Percentiles rank a stretch among this genome's conserved stretches.
phyloP scores from a whole-genome alignment of 352 stramenopile species.

The Globisporangium mamillatum region DNA sequence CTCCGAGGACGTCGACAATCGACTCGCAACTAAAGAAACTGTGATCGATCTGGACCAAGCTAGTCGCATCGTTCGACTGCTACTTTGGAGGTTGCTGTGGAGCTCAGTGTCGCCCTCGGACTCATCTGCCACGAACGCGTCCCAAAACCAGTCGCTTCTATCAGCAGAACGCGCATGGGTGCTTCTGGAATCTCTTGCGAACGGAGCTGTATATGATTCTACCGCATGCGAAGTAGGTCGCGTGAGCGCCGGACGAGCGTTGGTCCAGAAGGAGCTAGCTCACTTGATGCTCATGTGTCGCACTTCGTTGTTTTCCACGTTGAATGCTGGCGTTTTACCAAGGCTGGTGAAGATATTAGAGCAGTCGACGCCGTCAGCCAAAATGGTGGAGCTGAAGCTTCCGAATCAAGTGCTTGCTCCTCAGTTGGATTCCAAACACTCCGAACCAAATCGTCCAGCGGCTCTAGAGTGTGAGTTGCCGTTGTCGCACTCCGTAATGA shows the following conservation, averaged over 20 bases:
- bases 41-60: neutral
- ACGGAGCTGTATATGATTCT: neutral
- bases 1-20: neutral
- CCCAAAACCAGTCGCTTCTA: neutral
- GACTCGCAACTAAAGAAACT: neutral
- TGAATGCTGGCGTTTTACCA: conserved; percentile 8
- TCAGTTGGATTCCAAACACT: neutral
- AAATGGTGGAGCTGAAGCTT: neutral
- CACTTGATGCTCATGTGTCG: conserved; percentile 9
- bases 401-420: neutral
- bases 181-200: conserved; percentile 16
- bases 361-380: neutral
- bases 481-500: conserved; percentile 22
- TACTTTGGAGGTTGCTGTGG: conserved; percentile 41
- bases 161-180: conserved; percentile 11
- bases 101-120: conserved; percentile 10
- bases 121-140: too few relatives aligned
- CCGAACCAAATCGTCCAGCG: neutral
- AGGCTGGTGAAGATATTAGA: conserved; percentile 1
- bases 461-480: conserved; percentile 13
- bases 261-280: conserved; percentile 15
- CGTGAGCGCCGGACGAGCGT: neutral
- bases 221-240: neutral
- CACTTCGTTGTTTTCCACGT: neutral
- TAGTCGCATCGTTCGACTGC: conserved; percentile 15